Conservation (phyloP, 2,329 filamentous ascomycete species). For the Fusarium fujikuroi region DNA sequence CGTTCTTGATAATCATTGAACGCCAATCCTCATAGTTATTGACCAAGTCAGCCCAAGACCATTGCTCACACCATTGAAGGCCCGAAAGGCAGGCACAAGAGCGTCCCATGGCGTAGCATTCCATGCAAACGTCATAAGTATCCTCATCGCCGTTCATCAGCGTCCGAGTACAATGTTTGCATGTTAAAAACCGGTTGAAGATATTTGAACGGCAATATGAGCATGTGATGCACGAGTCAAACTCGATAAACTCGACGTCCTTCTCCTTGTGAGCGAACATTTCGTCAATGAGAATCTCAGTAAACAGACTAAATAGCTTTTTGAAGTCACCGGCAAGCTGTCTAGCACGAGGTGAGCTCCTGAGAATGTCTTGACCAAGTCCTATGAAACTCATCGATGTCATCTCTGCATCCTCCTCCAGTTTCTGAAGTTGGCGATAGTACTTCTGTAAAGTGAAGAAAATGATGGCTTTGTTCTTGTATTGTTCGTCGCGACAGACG, state of each 20-base stretch:
- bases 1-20: conserved; percentile 77
- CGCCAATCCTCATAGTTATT: conserved; percentile 87
- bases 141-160: conserved; percentile 77
- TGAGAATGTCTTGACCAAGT: conserved; percentile 58
- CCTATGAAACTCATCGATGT: conserved; percentile 59
- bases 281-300: conserved; percentile 83
- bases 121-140: conserved; percentile 96
- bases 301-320: conserved; percentile 80
- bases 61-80: conserved; percentile 93
- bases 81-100: conserved; percentile 90
- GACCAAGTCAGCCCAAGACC: conserved; percentile 81
- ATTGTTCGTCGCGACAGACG: conserved; percentile 96
- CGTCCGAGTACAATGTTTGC: conserved; percentile 80
- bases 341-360: conserved; percentile 61
- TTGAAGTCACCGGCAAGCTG: conserved; percentile 87
- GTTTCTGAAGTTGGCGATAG: conserved; percentile 65
- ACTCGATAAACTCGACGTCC: conserved; percentile 79
- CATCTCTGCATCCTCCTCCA: conserved; percentile 61
- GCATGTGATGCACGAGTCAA: conserved; percentile 92
- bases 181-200: conserved; percentile 96
- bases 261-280: conserved; percentile 81
- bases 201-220: conserved; percentile 97
- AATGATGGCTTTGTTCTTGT: conserved; percentile 97
- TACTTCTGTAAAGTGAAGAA: conserved; percentile 90
- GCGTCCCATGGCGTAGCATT: conserved; percentile 97